phyloP scores from a whole-genome alignment of 495 filamentous ascomycete species.

The Penicillium bialowiezense region DNA sequence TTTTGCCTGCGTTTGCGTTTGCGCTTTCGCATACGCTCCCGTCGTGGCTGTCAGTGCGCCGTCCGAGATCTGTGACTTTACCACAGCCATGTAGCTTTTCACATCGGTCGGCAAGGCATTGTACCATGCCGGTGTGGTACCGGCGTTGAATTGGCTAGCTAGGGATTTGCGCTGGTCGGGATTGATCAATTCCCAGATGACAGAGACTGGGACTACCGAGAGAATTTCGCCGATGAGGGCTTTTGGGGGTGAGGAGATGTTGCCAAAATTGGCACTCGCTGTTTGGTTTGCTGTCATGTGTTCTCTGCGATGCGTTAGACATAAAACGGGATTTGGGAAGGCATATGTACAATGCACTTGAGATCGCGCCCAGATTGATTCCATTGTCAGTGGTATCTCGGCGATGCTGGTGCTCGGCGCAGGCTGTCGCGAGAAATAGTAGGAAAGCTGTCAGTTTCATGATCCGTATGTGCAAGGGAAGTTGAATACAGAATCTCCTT shows the following conservation, averaged over 20 bases:
- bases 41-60: conserved; percentile 30
- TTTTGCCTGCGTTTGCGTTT: conserved; percentile 2
- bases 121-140: conserved; percentile 33
- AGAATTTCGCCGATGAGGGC: conserved; percentile 29
- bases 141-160: conserved; percentile 30
- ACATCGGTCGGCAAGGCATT: conserved; percentile 24
- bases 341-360: conserved; percentile 13
- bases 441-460: conserved; percentile 6
- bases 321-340: not conserved
- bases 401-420: conserved; percentile 6
- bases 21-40: conserved; percentile 5
- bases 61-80: conserved; percentile 24
- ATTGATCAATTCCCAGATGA: conserved; percentile 24
- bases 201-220: conserved; percentile 25
- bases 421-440: conserved; percentile 8
- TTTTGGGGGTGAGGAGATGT: conserved; percentile 29
- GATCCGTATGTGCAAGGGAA: not conserved
- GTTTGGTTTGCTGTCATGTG: conserved; percentile 17
- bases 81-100: conserved; percentile 32
- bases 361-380: conserved; percentile 12
- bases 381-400: conserved; percentile 11
- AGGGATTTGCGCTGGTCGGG: conserved; percentile 27
- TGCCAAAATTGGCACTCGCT: conserved; percentile 25
- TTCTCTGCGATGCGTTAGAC: not conserved
- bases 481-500: not conserved